A percentile compares a stretch with the other conserved stretches of the same genome.
These are phyloP conservation scores for Chlamydomonas eustigma DNA, from an alignment of 139 green algal genomes.

Conservation along the genomic window DNA sequence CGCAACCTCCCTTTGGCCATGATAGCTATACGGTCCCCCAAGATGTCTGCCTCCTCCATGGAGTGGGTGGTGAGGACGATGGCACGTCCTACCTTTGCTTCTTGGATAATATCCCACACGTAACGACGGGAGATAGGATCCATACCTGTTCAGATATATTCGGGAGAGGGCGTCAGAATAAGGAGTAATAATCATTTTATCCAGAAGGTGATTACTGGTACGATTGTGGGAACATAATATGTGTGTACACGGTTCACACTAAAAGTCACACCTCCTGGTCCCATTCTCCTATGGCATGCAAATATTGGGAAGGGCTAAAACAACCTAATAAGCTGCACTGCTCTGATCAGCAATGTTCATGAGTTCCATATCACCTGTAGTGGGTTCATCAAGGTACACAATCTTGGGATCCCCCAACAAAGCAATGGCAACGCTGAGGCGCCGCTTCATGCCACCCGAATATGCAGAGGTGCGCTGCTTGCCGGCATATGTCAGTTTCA, in stretches of 20 bases:
- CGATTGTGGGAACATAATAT: too few species aligned
- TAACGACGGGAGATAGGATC: conserved; percentile 84
- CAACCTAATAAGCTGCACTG: too few species aligned
- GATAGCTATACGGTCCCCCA: conserved; percentile 89
- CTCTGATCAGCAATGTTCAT: too few species aligned
- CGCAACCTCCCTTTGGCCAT: conserved; percentile 82
- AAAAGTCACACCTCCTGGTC: too few species aligned
- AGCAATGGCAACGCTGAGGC: conserved; percentile 82
- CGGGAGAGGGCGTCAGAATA: too few species aligned
- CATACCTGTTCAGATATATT: too few species aligned
- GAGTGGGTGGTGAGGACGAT: conserved; percentile 93
- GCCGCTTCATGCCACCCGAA: conserved; percentile 80
- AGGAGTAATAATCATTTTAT: too few species aligned
- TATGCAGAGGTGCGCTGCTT: conserved; percentile 54
- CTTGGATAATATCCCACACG: conserved; percentile 92
- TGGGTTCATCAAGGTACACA: conserved; percentile 9
- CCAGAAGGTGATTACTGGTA: too few species aligned
- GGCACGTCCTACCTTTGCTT: conserved; percentile 58
- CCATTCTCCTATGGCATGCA: too few species aligned
- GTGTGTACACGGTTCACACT: too few species aligned
- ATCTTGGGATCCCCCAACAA: conserved; percentile 83
- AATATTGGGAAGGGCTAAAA: too few species aligned
- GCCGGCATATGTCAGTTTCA: conserved; percentile 62
- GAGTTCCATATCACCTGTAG: too few species aligned
- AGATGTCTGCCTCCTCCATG: conserved; percentile 97